Conservation (phyloP, 2,329 filamentous ascomycete species). For the Trichoderma sp. region DNA sequence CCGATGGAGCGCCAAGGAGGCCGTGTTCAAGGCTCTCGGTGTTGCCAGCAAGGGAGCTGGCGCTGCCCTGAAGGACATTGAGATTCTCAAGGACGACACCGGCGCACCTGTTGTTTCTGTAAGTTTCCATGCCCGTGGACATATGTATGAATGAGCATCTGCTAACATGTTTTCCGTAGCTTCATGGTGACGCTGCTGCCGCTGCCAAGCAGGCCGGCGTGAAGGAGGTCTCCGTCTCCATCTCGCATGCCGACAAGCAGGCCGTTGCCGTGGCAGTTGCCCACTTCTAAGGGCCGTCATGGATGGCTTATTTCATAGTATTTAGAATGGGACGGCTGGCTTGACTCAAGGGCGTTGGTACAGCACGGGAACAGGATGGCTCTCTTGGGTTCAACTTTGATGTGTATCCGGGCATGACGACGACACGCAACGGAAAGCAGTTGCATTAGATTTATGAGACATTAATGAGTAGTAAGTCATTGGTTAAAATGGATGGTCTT, state of each 20-base stretch:
- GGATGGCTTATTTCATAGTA: background rate
- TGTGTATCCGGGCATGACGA: slow-evolving; percentile 19
- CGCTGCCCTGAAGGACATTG: slow-evolving; percentile 90
- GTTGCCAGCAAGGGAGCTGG: slow-evolving; percentile 86
- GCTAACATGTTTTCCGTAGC: slow-evolving; percentile 57
- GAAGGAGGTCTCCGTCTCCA: slow-evolving; percentile 87
- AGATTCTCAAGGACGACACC: slow-evolving; percentile 78
- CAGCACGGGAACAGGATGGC: background rate
- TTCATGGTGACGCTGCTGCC: slow-evolving; percentile 80
- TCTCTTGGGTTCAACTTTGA: slow-evolving; percentile 6
- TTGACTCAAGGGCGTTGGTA: slow-evolving; percentile 20
- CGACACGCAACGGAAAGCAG: slow-evolving; percentile 4
- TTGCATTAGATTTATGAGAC: slow-evolving; percentile 13
- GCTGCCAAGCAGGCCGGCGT: slow-evolving; percentile 86
- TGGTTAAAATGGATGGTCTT: slow-evolving; percentile 8
- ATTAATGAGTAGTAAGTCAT: background rate
- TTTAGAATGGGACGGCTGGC: slow-evolving; percentile 7
- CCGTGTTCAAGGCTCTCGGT: slow-evolving; percentile 95
- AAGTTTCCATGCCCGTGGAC: slow-evolving; percentile 48
- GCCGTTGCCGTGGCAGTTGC: slow-evolving; percentile 93
- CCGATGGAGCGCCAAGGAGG: slow-evolving; percentile 96
- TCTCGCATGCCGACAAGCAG: slow-evolving; percentile 93
- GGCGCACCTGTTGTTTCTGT: slow-evolving; percentile 85
- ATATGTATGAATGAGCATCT: background rate
- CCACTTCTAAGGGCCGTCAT: slow-evolving; percentile 59